phyloP scores from a whole-genome alignment of 768 basidiomycete genomes.

The Lyophyllum shimeji region DNA sequence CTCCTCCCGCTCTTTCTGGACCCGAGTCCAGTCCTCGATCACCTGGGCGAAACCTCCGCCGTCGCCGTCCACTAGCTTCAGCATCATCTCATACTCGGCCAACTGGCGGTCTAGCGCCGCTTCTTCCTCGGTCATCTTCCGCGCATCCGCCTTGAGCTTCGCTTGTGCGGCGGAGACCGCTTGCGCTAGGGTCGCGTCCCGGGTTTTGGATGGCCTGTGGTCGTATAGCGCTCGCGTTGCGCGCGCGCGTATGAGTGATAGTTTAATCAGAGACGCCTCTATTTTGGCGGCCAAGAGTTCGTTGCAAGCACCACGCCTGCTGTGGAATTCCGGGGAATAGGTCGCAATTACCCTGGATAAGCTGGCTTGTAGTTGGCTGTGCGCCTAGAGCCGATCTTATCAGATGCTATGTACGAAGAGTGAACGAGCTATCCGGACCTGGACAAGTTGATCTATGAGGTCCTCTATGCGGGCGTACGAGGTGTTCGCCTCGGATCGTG shows the following conservation, averaged over 20 bases:
- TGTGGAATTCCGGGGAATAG: slow-evolving; percentile 26
- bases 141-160: slow-evolving; percentile 34
- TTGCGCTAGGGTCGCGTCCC: slow-evolving; percentile 25
- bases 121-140: slow-evolving; percentile 35
- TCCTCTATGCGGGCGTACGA: slow-evolving; percentile 7
- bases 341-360: slow-evolving; percentile 26
- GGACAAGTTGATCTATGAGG: slow-evolving; percentile 3
- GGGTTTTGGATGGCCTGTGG: slow-evolving; percentile 21
- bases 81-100: slow-evolving; percentile 39
- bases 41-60: slow-evolving; percentile 43
- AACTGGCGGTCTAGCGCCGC: slow-evolving; percentile 36
- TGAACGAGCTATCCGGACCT: slow-evolving; percentile 8
- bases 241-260: slow-evolving; percentile 43
- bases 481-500: slow-evolving; percentile 3
- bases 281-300: slow-evolving; percentile 44
- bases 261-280: slow-evolving; percentile 47
- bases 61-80: slow-evolving; percentile 41
- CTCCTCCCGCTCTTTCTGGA: slow-evolving; percentile 49
- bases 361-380: slow-evolving; percentile 29
- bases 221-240: slow-evolving; percentile 40
- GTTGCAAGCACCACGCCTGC: slow-evolving; percentile 31
- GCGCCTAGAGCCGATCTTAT: slow-evolving; percentile 24
- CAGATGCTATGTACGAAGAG: not conserved
- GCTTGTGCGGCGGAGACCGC: slow-evolving; percentile 32
- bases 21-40: slow-evolving; percentile 45